Base-by-base conservation (phyloP, 2,329 filamentous ascomycete genomes). In the Plenodomus tracheiphilus region DNA sequence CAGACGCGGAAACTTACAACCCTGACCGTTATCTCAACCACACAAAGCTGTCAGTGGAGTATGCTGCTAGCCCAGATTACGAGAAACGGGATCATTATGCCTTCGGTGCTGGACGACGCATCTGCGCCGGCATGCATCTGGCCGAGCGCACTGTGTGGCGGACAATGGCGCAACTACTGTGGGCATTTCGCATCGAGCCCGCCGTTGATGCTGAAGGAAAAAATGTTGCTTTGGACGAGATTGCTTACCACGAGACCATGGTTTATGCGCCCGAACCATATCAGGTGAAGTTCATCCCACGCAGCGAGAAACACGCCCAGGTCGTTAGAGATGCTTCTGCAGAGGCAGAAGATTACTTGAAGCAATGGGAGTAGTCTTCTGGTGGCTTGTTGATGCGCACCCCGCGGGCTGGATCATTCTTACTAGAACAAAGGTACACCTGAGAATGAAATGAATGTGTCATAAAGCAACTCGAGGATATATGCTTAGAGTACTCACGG, bases 61-160 rank as follows among this genome's bases (percentile, higher is more conserved):
- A 74, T 20, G 68, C 73, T 9, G 65, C 64, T 11, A 58, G 62
- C 32, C 53, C 66, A 2, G 59, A 72, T 36, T 72, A 63, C 25
- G 48, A 65, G 21, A 65, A 66, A 11, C 66, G 75, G 32, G 74
- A 77, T 53, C 78, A 80, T 42, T 81, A 77, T 58, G 66, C 66
- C 1, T 81, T 80, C 53, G 79, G 78, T 0, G 74, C 72, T 8
- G 79, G 79, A 0, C 69, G 79, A 6, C 70, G 79, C 6, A 72
- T 77, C 22, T 81, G 79, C 51, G 72, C 74, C 1, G 79, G 80
- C 0, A 75, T 80, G 54, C 80, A 84, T 43, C 73, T 84, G 1
- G 80, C 79, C 0, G 76, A 80, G 36, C 75, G 79, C 0, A 81
- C 75, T 0, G 69, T 84, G 36, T 75, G 67, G 53, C 58, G 69